phyloP scores from a whole-genome alignment of 2,329 filamentous ascomycete genomes.

The Cadophora malorum region DNA sequence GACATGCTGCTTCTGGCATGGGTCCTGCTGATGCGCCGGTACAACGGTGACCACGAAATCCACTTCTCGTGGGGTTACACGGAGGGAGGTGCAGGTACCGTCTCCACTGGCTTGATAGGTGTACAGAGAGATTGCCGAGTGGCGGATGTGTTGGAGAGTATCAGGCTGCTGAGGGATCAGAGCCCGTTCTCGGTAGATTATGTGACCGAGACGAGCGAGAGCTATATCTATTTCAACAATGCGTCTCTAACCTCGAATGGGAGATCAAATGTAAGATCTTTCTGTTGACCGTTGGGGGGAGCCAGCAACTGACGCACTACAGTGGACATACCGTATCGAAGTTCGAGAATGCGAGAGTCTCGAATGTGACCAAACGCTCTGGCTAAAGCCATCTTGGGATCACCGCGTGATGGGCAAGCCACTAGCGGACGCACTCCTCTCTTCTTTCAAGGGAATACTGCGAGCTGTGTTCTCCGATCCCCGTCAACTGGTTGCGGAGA shows the following conservation, averaged over 20 bases:
- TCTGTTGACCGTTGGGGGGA: background rate
- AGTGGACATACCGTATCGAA: slow-evolving; percentile 25
- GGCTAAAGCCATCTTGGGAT: slow-evolving; percentile 17
- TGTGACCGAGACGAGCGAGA: slow-evolving; percentile 18
- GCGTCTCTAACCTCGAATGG: slow-evolving; percentile 6
- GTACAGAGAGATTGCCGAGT: slow-evolving; percentile 19
- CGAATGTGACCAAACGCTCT: slow-evolving; percentile 18
- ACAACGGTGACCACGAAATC: slow-evolving; percentile 13
- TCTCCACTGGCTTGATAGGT: slow-evolving; percentile 14
- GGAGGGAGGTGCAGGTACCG: slow-evolving; percentile 5
- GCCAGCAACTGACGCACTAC: background rate
- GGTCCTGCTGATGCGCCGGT: slow-evolving; percentile 14
- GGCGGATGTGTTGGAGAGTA: slow-evolving; percentile 17
- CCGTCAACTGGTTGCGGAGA: slow-evolving; percentile 7
- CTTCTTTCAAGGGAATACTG: slow-evolving; percentile 14
- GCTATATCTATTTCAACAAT: slow-evolving; percentile 23
- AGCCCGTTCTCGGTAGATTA: slow-evolving; percentile 14
- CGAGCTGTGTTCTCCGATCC: slow-evolving; percentile 5
- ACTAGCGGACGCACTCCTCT: background rate
- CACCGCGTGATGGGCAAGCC: slow-evolving; percentile 12
- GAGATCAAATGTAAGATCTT: slow-evolving; percentile 1
- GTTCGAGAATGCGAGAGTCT: slow-evolving; percentile 19
- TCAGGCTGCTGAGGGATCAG: slow-evolving; percentile 17
- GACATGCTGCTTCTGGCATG: slow-evolving; percentile 24
- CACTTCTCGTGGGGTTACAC: slow-evolving; percentile 17